These are phyloP conservation scores for Chrysanthemum lavandulifolium DNA, from an alignment of 129 eudicot genomes.

Conservation along the genomic window DNA sequence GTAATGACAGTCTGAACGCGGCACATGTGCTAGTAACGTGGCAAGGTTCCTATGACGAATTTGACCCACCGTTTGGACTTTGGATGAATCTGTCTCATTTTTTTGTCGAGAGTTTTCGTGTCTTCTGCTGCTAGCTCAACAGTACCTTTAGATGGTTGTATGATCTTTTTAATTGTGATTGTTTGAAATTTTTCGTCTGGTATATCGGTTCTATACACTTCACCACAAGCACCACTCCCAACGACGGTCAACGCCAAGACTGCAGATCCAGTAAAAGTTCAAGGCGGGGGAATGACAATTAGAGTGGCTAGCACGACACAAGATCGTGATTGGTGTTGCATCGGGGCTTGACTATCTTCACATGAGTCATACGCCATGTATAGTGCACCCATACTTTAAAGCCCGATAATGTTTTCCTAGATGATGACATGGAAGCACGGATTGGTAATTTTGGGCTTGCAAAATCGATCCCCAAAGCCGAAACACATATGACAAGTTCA, in stretches of 20 bases:
- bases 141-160: constrained; percentile 11
- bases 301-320: constrained; percentile 12
- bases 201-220: constrained; percentile 1
- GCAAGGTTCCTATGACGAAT: constrained; percentile 8
- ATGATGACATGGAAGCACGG: constrained; percentile 21
- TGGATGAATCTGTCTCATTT: constrained; percentile 11
- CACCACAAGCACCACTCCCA: constrained; percentile 13
- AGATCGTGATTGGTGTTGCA: constrained; percentile 11
- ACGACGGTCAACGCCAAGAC: not conserved
- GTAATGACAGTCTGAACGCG: constrained; percentile 11
- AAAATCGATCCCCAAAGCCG: constrained; percentile 8
- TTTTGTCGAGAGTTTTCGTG: constrained; percentile 4
- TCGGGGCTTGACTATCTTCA: constrained; percentile 20
- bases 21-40: constrained; percentile 12
- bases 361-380: constrained; percentile 13
- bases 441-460: constrained; percentile 13
- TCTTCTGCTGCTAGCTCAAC: constrained; percentile 5
- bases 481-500: constrained; percentile 11
- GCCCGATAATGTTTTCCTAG: constrained; percentile 18
- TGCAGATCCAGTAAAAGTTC: not conserved
- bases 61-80: constrained; percentile 11
- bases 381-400: constrained; percentile 21
- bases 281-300: constrained; percentile 1
- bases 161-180: constrained; percentile 9
- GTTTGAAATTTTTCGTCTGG: constrained; percentile 3